Evolutionary conservation across 768 basidiomycete species (phyloP).

Genomic region (Naganishia randhawae): DNA sequence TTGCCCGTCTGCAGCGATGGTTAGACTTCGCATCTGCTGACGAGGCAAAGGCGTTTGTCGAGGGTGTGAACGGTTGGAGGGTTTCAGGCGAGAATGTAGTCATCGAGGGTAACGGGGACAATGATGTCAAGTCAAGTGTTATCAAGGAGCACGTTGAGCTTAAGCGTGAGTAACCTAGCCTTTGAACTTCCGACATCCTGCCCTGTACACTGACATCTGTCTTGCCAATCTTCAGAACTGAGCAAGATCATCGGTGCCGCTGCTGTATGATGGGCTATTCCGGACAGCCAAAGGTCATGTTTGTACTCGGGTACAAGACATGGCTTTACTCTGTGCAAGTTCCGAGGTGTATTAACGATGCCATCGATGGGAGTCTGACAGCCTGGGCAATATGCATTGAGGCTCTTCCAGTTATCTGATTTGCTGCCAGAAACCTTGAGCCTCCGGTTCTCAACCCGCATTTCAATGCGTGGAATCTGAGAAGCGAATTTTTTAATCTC

Average conservation of each 20-base stretch:
- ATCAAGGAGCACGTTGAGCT: conserved; percentile 51
- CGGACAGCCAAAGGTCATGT: not conserved
- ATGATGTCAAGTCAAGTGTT: conserved; percentile 51
- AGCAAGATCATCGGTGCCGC: conserved; percentile 49
- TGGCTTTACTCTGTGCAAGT: not conserved
- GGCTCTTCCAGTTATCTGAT: too few species aligned
- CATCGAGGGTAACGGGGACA: conserved; percentile 50
- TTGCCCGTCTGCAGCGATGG: conserved; percentile 44
- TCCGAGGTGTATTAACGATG: not conserved
- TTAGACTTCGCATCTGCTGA: conserved; percentile 37
- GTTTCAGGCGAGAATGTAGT: conserved; percentile 45
- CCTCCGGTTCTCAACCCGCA: too few species aligned
- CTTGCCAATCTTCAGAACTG: conserved; percentile 39
- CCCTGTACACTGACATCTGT: not conserved
- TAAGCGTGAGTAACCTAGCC: conserved; percentile 42
- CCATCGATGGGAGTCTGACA: too few species aligned
- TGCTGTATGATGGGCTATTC: conserved; percentile 26
- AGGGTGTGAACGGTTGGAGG: conserved; percentile 43
- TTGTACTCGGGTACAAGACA: not conserved
- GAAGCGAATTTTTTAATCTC: too few species aligned
- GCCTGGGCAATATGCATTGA: too few species aligned
- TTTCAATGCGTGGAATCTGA: too few species aligned
- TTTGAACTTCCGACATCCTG: not conserved
- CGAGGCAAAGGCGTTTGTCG: conserved; percentile 39
- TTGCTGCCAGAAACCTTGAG: too few species aligned